A percentile compares a stretch with the other conserved stretches of the same genome.
These are phyloP conservation scores for Hanseniaspora jakobsenii DNA, from an alignment of 805 yeast genomes.

Conservation along the genomic window DNA sequence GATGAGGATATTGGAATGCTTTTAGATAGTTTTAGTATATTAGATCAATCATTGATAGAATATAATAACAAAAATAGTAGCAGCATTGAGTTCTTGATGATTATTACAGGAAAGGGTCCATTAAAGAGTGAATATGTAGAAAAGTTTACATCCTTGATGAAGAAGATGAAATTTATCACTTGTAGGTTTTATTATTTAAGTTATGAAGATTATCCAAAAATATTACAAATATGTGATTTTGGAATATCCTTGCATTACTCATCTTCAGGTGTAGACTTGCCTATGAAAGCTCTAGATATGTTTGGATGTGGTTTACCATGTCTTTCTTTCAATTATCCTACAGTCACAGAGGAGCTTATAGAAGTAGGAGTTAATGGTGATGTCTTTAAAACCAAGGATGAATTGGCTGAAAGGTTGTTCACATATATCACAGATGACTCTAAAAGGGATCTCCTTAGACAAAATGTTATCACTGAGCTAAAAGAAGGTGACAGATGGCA, in stretches of 20 bases:
- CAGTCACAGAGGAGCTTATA: constrained; percentile 61
- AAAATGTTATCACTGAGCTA: not conserved
- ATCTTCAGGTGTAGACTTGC: constrained; percentile 85
- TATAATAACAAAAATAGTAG: constrained; percentile 19
- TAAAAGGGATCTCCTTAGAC: not conserved
- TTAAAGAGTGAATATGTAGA: constrained; percentile 41
- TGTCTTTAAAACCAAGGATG: not conserved
- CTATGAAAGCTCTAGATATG: constrained; percentile 94
- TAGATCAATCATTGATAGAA: constrained; percentile 28
- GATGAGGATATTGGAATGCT: constrained; percentile 78
- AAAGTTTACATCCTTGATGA: constrained; percentile 37
- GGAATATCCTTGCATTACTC: constrained; percentile 87
- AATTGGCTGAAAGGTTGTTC: not conserved
- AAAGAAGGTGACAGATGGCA: constrained; percentile 6
- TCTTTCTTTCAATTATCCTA: constrained; percentile 60
- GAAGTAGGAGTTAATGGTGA: constrained; percentile 59
- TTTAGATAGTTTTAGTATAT: constrained; percentile 45
- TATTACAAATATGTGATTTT: constrained; percentile 66
- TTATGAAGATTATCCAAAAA: constrained; percentile 63
- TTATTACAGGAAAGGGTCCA: constrained; percentile 98
- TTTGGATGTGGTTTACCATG: constrained; percentile 96
- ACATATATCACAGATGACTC: not conserved
- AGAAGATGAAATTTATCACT: constrained; percentile 34
- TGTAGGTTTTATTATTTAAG: constrained; percentile 66
- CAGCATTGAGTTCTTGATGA: constrained; percentile 45